Percentiles rank a stretch among this genome's conserved stretches.
These are phyloP conservation scores for Priceomyces castillae DNA, from an alignment of 805 yeast species.

Conservation along the genomic window DNA sequence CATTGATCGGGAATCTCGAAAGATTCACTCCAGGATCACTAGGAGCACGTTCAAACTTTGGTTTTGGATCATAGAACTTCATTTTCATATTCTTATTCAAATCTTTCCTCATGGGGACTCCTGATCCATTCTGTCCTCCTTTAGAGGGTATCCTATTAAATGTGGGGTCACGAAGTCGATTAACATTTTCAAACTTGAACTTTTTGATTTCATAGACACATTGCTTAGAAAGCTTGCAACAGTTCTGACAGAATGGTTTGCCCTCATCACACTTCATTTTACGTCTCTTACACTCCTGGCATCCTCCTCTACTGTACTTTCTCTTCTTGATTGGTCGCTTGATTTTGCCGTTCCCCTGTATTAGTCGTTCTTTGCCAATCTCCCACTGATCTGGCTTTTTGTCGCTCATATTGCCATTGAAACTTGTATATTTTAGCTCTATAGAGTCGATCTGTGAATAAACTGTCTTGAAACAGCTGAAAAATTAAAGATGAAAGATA, in stretches of 20 bases:
- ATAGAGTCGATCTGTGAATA: not conserved
- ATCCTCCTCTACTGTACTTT: conserved; percentile 40
- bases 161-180: not conserved
- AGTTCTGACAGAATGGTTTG: conserved; percentile 35
- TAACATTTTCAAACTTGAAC: conserved; percentile 11
- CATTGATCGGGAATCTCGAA: too few species aligned
- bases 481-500: too few species aligned
- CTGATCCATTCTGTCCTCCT: too few species aligned
- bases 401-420: too few species aligned
- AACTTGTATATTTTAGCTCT: too few species aligned
- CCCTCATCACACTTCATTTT: conserved; percentile 45
- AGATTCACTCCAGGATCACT: too few species aligned
- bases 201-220: conserved; percentile 25
- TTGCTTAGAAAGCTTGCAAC: conserved; percentile 30
- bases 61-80: conserved; percentile 4
- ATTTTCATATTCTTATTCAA: not conserved
- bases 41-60: not conserved
- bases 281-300: conserved; percentile 43
- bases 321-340: conserved; percentile 26
- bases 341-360: not conserved
- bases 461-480: too few species aligned
- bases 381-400: too few species aligned
- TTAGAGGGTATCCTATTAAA: not conserved
- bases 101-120: too few species aligned
- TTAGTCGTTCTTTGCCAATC: not conserved